Percentiles rank a stretch among this genome's conserved stretches.
These are phyloP conservation scores for Wallacemonas sp. DNA, from an alignment of 208 protist genomes.

Conservation along the genomic window DNA sequence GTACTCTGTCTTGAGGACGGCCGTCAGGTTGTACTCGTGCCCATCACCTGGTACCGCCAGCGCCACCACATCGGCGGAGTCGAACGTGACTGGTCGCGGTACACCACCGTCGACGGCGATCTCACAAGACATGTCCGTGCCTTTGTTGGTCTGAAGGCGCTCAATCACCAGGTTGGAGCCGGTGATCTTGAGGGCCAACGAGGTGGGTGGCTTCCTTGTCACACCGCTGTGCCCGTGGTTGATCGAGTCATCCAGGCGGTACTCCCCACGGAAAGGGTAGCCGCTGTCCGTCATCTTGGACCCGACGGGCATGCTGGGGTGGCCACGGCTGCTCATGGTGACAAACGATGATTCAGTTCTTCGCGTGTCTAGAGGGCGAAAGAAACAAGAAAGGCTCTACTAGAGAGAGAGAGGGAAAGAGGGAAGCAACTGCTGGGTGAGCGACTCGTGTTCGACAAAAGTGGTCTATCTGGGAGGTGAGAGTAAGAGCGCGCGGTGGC, in stretches of 20 bases:
- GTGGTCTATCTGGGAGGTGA: too few relatives aligned
- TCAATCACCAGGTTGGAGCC: conserved; percentile 80
- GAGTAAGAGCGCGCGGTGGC: too few relatives aligned
- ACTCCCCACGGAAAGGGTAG: conserved; percentile 80
- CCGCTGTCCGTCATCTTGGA: conserved; percentile 86
- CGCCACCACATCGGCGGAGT: neutral
- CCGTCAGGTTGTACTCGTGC: conserved; percentile 66
- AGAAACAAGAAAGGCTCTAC: neutral
- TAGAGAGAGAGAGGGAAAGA: neutral
- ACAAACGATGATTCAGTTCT: neutral
- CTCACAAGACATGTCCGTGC: conserved; percentile 58
- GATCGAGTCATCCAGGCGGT: conserved; percentile 53
- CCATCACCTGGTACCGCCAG: conserved; percentile 77
- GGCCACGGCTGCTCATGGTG: neutral
- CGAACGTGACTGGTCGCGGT: conserved; percentile 30
- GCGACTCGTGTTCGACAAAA: too few relatives aligned
- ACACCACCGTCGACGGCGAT: conserved; percentile 59
- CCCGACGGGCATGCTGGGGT: conserved; percentile 26
- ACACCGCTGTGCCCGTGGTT: conserved; percentile 84
- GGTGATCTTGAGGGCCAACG: conserved; percentile 57
- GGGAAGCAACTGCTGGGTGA: too few relatives aligned
- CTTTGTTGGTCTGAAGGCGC: conserved; percentile 48
- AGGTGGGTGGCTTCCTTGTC: conserved; percentile 29
- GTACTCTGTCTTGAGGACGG: conserved; percentile 38
- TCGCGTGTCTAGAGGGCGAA: too few relatives aligned